Percentiles rank a stretch among this genome's conserved stretches.
These are phyloP conservation scores for Vigna hirtella DNA, from an alignment of 306 rosid species.

Conservation along the genomic window DNA sequence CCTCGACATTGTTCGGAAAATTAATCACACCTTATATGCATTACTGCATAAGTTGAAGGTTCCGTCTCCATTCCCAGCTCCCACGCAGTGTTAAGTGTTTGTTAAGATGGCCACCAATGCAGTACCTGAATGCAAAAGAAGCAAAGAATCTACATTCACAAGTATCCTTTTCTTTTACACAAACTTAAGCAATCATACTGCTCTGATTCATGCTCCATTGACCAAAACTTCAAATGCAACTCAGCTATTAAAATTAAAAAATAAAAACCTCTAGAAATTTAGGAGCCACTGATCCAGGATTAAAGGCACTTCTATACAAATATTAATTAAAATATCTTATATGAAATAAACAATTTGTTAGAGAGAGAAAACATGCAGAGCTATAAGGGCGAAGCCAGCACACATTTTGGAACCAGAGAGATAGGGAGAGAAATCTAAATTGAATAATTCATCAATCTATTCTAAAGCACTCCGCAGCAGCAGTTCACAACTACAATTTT, in stretches of 20 bases:
- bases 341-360: conserved; percentile 17
- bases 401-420: neutral
- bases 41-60: conserved; percentile 48
- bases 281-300: conserved; percentile 42
- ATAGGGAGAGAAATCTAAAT: conserved; percentile 11
- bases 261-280: conserved; percentile 31
- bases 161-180: conserved; percentile 13
- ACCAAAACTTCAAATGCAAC: conserved; percentile 38
- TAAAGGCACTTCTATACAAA: neutral
- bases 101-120: conserved; percentile 22
- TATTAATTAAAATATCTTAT: conserved; percentile 16
- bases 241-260: conserved; percentile 2
- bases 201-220: conserved; percentile 25
- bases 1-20: conserved; percentile 80
- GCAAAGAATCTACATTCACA: conserved; percentile 36
- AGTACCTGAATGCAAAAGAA: conserved; percentile 44
- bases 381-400: conserved; percentile 1
- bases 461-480: conserved; percentile 4
- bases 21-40: conserved; percentile 48
- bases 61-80: conserved; percentile 48
- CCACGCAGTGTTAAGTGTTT: conserved; percentile 41
- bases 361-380: conserved; percentile 23
- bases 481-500: neutral
- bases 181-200: conserved; percentile 38
- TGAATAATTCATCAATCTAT: conserved; percentile 9